Conservation (phyloP, 305 asterid genomes). For the Fraxinus floribunda region DNA sequence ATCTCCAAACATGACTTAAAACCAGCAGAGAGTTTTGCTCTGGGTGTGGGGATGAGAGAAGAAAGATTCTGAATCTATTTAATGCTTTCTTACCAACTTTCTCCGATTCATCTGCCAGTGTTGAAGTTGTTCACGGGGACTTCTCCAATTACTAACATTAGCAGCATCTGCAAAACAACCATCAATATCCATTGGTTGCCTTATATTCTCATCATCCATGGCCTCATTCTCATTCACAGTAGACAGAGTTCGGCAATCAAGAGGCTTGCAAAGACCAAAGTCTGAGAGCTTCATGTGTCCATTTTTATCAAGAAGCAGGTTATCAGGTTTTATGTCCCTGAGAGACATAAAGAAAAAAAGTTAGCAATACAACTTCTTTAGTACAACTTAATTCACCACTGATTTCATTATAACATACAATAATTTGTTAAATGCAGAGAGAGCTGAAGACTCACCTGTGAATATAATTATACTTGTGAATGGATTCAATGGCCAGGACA, state of each 20-base stretch:
- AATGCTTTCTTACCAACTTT: conserved; percentile 65
- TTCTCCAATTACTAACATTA: conserved; percentile 65
- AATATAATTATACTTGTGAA: conserved; percentile 88
- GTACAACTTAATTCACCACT: neutral
- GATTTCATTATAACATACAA: conserved; percentile 15
- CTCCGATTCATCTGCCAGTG: conserved; percentile 98
- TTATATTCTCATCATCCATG: conserved; percentile 81
- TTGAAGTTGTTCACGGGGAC: conserved; percentile 83
- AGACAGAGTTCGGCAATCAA: conserved; percentile 81
- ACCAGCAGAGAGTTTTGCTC: neutral
- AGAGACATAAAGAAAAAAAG: conserved; percentile 16
- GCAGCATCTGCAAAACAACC: conserved; percentile 67
- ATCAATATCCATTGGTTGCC: conserved; percentile 83
- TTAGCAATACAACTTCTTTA: conserved; percentile 20
- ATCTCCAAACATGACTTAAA: neutral
- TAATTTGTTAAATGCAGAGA: neutral
- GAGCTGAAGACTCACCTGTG: conserved; percentile 55
- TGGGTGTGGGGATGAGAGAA: neutral
- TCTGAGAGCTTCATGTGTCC: conserved; percentile 99
- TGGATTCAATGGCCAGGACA: conserved; percentile 88
- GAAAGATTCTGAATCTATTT: neutral
- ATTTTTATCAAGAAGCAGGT: conserved; percentile 84
- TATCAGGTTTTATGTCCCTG: conserved; percentile 97
- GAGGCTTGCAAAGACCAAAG: conserved; percentile 98
- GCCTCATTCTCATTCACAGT: conserved; percentile 77